These are phyloP conservation scores for Colletotrichum sojae DNA, from an alignment of 2,329 filamentous ascomycete genomes.

Conservation along the genomic window DNA sequence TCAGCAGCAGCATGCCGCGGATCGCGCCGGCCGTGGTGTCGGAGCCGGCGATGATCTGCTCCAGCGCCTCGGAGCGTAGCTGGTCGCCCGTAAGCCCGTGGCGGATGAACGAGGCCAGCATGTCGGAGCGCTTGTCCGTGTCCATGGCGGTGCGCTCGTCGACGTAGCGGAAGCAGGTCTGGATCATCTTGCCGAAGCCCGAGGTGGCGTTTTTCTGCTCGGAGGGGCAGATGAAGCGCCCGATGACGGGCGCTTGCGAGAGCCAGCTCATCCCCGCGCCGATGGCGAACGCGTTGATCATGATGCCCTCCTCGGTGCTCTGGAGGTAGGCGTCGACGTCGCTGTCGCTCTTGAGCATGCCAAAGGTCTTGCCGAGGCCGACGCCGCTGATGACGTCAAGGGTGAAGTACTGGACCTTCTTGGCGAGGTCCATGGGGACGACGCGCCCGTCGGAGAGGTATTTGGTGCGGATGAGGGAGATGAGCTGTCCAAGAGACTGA, in stretches of 20 bases:
- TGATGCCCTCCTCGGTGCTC: slow-evolving; percentile 51
- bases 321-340: slow-evolving; percentile 60
- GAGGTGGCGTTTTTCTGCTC: slow-evolving; percentile 44
- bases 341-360: slow-evolving; percentile 60
- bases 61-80: slow-evolving; percentile 48
- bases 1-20: slow-evolving; percentile 60
- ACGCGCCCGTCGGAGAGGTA: slow-evolving; percentile 54
- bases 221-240: slow-evolving; percentile 46
- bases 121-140: slow-evolving; percentile 44
- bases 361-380: slow-evolving; percentile 64
- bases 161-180: slow-evolving; percentile 46
- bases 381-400: slow-evolving; percentile 68
- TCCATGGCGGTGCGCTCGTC: slow-evolving; percentile 46
- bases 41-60: slow-evolving; percentile 62
- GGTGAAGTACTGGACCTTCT: slow-evolving; percentile 64
- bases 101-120: slow-evolving; percentile 50
- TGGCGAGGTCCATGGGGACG: slow-evolving; percentile 60
- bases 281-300: slow-evolving; percentile 44
- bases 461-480: slow-evolving; percentile 59
- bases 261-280: slow-evolving; percentile 49
- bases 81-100: slow-evolving; percentile 46
- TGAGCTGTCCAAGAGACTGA: slow-evolving; percentile 58
- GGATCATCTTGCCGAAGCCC: slow-evolving; percentile 54
- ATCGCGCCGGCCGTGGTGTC: slow-evolving; percentile 69
- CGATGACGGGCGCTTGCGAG: slow-evolving; percentile 48